phyloP scores from a whole-genome alignment of 805 yeast species.

The Barnettozyma siamensis region DNA sequence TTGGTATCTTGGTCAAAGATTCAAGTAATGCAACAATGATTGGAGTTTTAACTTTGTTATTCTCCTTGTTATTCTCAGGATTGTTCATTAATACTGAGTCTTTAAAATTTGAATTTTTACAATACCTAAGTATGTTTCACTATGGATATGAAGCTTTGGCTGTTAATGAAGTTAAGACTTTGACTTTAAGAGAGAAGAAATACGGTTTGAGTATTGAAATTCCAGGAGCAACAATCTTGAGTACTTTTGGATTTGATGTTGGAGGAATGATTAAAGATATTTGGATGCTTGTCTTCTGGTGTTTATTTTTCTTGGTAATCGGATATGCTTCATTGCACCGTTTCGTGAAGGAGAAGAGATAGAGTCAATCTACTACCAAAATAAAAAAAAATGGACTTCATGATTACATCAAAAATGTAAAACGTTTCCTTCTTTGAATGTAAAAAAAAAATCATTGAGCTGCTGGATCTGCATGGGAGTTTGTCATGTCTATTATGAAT shows the following conservation, averaged over 20 bases:
- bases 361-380: neutral
- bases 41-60: slow-evolving; percentile 77
- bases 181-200: slow-evolving; percentile 79
- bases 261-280: slow-evolving; percentile 69
- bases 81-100: slow-evolving; percentile 79
- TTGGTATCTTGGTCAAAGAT: slow-evolving; percentile 83
- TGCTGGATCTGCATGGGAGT: too few species aligned
- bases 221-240: slow-evolving; percentile 94
- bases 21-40: slow-evolving; percentile 88
- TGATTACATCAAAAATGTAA: too few species aligned
- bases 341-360: slow-evolving; percentile 65
- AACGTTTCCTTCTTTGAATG: too few species aligned
- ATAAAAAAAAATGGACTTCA: too few species aligned
- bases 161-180: slow-evolving; percentile 86
- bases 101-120: slow-evolving; percentile 61
- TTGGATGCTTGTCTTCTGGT: slow-evolving; percentile 50
- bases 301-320: slow-evolving; percentile 48
- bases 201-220: slow-evolving; percentile 92
- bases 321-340: slow-evolving; percentile 75
- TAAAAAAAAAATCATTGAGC: too few species aligned
- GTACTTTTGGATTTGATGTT: slow-evolving; percentile 91
- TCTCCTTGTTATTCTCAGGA: slow-evolving; percentile 89
- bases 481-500: too few species aligned
- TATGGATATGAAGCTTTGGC: slow-evolving; percentile 92
- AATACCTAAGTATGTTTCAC: slow-evolving; percentile 86